Percentiles rank a stretch among this genome's conserved stretches.
These are phyloP conservation scores for Puccinia triticina DNA, from an alignment of 1,284 basidiomycete species.

Conservation along the genomic window DNA sequence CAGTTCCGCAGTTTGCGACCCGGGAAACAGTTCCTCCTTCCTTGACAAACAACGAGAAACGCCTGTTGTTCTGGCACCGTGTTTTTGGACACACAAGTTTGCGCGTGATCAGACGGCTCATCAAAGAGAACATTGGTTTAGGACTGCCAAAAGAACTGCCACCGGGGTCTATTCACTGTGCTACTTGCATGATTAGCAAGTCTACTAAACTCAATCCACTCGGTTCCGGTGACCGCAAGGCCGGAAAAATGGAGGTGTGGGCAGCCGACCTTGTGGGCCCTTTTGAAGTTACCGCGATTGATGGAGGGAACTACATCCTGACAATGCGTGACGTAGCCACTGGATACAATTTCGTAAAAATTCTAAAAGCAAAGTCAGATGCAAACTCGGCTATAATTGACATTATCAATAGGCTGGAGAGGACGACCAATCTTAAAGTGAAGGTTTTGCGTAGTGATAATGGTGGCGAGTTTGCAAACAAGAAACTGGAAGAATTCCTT, in stretches of 20 bases:
- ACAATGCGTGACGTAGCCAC: neutral
- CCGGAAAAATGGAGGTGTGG: neutral
- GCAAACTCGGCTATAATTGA: neutral
- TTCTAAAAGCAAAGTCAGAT: neutral
- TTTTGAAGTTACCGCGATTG: neutral
- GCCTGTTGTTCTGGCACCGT: neutral
- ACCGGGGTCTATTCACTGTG: neutral
- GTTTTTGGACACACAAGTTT: constrained; percentile 4
- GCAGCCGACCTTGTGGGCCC: constrained; percentile 24
- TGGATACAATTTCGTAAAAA: neutral
- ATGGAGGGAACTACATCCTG: neutral
- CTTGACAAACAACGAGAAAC: neutral
- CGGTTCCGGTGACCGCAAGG: too few species aligned
- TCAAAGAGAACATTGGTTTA: neutral
- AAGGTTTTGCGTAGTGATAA: constrained; percentile 27
- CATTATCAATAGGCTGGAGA: neutral
- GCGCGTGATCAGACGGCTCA: neutral
- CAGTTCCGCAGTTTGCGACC: too few species aligned
- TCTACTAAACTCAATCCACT: constrained; percentile 1
- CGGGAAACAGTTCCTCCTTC: too few species aligned
- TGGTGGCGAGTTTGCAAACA: constrained; percentile 13
- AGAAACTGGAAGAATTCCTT: neutral
- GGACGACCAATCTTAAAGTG: neutral
- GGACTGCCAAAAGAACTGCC: neutral
- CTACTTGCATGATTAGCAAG: neutral